Conservation (phyloP, 163 green algal species). For the Prototheca cutis region DNA sequence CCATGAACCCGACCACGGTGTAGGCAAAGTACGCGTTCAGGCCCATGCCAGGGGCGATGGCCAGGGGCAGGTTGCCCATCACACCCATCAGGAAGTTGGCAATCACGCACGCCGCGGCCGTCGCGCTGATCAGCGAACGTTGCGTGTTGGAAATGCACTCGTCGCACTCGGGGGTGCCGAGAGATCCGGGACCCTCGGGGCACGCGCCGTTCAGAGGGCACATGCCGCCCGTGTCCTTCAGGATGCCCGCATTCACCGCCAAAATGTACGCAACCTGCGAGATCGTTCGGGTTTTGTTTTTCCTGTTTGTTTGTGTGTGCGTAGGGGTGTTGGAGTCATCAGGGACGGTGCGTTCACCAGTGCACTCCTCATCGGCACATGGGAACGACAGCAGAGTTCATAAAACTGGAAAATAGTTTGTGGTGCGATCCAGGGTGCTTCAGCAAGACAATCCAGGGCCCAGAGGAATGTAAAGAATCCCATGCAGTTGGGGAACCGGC, state of each 20-base stretch:
- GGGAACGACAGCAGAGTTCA: no score
- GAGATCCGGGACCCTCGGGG: conserved; percentile 1
- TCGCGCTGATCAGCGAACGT: conserved; percentile 39
- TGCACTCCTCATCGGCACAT: no score
- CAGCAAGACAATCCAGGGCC: no score
- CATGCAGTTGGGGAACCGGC: no score
- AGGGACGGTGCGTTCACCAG: no score
- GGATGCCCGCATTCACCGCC: conserved; percentile 37
- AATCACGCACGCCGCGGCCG: conserved; percentile 35
- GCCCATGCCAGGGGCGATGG: conserved; percentile 43
- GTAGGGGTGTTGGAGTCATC: neutral
- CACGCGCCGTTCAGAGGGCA: conserved; percentile 22
- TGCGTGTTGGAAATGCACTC: conserved; percentile 9
- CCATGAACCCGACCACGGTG: conserved; percentile 60
- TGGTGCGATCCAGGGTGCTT: no score
- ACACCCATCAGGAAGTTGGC: conserved; percentile 47
- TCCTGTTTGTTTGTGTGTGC: neutral
- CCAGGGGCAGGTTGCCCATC: conserved; percentile 46
- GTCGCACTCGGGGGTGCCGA: conserved; percentile 9
- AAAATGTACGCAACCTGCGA: conserved; percentile 35
- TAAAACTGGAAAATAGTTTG: no score
- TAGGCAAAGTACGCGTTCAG: conserved; percentile 60
- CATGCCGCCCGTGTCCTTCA: conserved; percentile 44
- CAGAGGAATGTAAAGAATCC: no score
- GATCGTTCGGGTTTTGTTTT: no score